Base-by-base conservation (phyloP, 306 rosid genomes). In the Glycine tomentella region DNA sequence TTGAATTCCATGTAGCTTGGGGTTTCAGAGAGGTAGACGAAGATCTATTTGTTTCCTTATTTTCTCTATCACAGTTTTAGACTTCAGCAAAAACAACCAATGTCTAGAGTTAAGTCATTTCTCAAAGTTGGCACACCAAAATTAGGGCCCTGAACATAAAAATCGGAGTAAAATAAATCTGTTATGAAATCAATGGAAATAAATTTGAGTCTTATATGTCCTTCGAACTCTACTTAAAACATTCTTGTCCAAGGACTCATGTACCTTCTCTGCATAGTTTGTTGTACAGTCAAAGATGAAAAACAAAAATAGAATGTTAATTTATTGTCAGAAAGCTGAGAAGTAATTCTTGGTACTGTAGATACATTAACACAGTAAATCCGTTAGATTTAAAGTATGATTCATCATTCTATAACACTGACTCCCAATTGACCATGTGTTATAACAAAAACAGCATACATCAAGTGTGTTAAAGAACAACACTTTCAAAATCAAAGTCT, bases 361-460 rank as follows among this genome's bases (percentile, higher is more conserved):
- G 44, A 53, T 33, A 9, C 46, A 53, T 67, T 15, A 52, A 45
- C 48, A 25, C 8, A 13, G 4, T 11, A 40, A 77, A 65, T 13
- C 46, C 33, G 8, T 67, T 8, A 53, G 74, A 38, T 67, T 40
- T 67, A 7, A 53, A 67, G 9, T 11, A 16, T 53, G 75, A 53
- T 77, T 66, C 63, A 31, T 46, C 5, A 3, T 9, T 69, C 51
- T 16, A 52, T 44, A 66, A 15, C 13, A 57, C 15, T 31, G 62
- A 40, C 65, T 52, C 25, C 2, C 0, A 40, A 40, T 34, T 44
- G 48, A 63, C 50, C 80, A 10, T 7, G 34, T 78, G 31, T 65
- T 25, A 55, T 9, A 17, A 80, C 79, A n/a, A 17, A 80, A 59
- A 31, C 69, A 61, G 48, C 40, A 36, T 36, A 36, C 44, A 38